Evolutionary conservation across 2,329 filamentous ascomycete species (phyloP).

Genomic region (Phaeosphaeria sp.): DNA sequence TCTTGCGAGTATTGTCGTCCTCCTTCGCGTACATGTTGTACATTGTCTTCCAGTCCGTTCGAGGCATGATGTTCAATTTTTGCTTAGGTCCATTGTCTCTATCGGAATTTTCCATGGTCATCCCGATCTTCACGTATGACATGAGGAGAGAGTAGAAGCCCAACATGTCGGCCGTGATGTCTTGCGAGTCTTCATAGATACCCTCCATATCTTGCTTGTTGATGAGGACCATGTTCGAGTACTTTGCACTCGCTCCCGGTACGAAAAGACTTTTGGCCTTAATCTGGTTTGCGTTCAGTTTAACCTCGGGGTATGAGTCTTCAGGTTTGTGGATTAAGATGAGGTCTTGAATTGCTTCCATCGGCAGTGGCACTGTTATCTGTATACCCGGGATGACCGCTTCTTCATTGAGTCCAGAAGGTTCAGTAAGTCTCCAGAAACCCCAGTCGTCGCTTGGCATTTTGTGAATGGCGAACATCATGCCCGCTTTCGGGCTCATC

Average conservation of each 20-base stretch:
- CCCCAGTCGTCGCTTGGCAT: not conserved
- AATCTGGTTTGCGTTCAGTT: not conserved
- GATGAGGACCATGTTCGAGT: not conserved
- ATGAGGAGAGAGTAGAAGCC: conserved; percentile 8
- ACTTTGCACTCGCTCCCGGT: not conserved
- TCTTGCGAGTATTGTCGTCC: conserved; percentile 16
- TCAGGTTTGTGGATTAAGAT: too few relatives aligned
- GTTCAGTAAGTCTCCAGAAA: not conserved
- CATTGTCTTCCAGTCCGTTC: conserved; percentile 4
- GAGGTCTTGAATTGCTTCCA: not conserved
- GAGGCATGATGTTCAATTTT: conserved; percentile 2
- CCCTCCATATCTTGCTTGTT: conserved; percentile 1
- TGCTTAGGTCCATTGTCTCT: conserved; percentile 3
- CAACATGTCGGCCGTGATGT: conserved; percentile 2
- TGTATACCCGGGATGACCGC: not conserved
- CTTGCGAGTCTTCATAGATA: not conserved
- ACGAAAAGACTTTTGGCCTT: not conserved
- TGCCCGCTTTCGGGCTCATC: not conserved
- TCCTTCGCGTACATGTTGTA: conserved; percentile 45
- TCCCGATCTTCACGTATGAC: conserved; percentile 4
- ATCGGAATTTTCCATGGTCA: not conserved
- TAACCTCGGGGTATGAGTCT: too few relatives aligned
- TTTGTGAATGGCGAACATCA: not conserved
- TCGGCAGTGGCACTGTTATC: not conserved
- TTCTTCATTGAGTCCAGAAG: not conserved